Evolutionary conservation across 2,329 filamentous ascomycete genomes (phyloP).

Genomic region (Fusarium mundagurra): DNA sequence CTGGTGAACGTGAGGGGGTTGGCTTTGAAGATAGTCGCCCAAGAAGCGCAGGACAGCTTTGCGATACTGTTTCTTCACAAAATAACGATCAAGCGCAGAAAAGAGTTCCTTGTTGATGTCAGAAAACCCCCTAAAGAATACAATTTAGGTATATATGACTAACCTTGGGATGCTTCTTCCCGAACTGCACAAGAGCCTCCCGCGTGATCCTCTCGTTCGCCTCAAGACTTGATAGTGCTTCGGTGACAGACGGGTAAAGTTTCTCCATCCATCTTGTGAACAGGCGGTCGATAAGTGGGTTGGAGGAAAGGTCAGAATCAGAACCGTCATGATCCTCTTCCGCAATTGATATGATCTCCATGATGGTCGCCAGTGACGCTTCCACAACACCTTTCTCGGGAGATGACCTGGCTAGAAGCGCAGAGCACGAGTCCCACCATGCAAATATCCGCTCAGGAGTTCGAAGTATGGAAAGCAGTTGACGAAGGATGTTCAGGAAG

Average conservation of each 20-base stretch:
- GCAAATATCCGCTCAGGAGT: conserved; percentile 70
- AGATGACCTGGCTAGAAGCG: conserved; percentile 58
- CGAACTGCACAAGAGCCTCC: conserved; percentile 66
- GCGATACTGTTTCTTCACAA: conserved; percentile 72
- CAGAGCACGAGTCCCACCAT: conserved; percentile 72
- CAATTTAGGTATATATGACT: not conserved
- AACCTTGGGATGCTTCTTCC: conserved; percentile 73
- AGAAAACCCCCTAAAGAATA: not conserved
- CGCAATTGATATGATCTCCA: conserved; percentile 72
- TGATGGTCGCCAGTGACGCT: conserved; percentile 71
- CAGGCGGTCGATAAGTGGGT: conserved; percentile 65
- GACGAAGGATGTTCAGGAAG: conserved; percentile 75
- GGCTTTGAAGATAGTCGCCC: conserved; percentile 76
- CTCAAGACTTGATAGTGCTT: conserved; percentile 50
- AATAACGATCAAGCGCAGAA: conserved; percentile 69
- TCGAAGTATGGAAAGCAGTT: conserved; percentile 70
- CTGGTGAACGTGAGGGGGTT: conserved; percentile 82
- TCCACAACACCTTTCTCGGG: conserved; percentile 71
- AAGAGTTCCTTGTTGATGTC: conserved; percentile 68
- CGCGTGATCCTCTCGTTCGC: conserved; percentile 62
- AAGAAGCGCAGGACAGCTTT: conserved; percentile 73
- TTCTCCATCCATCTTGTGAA: conserved; percentile 67
- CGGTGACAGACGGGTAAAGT: conserved; percentile 49
- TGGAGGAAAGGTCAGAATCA: conserved; percentile 54
- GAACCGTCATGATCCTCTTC: conserved; percentile 61